Conservation (phyloP, 345 rosid genomes). For the Syzygium oleosum region DNA sequence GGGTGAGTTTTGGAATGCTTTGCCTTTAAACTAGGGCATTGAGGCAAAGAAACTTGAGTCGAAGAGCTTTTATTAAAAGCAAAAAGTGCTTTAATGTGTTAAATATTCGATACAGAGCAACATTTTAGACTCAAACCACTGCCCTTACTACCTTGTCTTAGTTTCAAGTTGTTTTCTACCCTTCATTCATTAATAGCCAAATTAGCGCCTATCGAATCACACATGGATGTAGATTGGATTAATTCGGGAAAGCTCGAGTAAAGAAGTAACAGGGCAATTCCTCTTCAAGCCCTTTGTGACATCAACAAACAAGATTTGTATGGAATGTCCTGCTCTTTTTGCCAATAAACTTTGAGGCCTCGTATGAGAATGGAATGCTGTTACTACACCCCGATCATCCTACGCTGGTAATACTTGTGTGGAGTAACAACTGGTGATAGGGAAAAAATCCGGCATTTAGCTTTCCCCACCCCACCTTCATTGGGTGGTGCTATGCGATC, state of each 20-base stretch:
- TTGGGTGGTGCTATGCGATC: no score
- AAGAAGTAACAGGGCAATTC: no score
- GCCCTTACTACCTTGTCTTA: not conserved
- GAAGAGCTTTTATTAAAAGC: not conserved
- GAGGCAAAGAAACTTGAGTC: not conserved
- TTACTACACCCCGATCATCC: no score
- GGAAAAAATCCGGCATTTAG: no score
- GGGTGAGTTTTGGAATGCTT: no score
- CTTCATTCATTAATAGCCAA: not conserved
- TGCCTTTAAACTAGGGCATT: no score
- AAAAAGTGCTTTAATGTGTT: not conserved
- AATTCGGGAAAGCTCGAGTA: not conserved
- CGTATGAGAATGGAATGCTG: not conserved
- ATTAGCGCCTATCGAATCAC: not conserved
- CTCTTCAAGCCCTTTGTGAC: no score
- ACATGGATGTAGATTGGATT: not conserved
- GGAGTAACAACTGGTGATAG: no score
- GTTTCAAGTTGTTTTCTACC: not conserved
- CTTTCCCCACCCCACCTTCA: no score
- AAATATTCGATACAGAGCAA: not conserved
- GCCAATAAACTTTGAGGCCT: not conserved
- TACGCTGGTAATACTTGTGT: no score
- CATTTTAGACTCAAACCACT: not conserved
- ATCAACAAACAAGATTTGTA: no score
- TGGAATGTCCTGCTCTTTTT: constrained; percentile 33